Percentiles rank a stretch among this genome's conserved stretches.
Evolutionary conservation across 805 yeast species (phyloP).

Genomic region (Cyberlindnera euphorbiiphila): DNA sequence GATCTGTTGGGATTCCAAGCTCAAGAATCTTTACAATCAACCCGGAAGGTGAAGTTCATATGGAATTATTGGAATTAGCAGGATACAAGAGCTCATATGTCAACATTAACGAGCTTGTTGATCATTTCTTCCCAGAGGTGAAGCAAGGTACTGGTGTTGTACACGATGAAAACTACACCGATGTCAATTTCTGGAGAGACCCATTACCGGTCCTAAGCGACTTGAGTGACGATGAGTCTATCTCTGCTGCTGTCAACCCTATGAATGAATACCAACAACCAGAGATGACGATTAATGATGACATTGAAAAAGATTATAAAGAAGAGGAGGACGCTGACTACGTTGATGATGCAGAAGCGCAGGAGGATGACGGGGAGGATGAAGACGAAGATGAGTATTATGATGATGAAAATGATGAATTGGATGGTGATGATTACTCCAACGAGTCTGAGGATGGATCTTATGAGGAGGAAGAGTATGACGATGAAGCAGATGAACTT

Average conservation of each 20-base stretch:
- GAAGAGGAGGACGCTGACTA: conserved; percentile 23
- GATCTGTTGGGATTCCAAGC: conserved; percentile 91
- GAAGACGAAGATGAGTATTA: conserved; percentile 16
- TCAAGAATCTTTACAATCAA: conserved; percentile 94
- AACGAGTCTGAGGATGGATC: conserved; percentile 25
- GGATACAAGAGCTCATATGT: conserved; percentile 88
- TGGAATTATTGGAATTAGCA: conserved; percentile 92
- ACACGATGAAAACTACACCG: conserved; percentile 56
- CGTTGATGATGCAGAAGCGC: conserved; percentile 25
- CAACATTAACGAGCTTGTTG: conserved; percentile 88
- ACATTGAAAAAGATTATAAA: conserved; percentile 17
- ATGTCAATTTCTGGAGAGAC: conserved; percentile 89
- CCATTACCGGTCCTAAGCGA: conserved; percentile 65
- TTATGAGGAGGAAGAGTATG: conserved; percentile 28
- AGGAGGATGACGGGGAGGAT: conserved; percentile 29
- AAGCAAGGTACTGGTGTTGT: conserved; percentile 14
- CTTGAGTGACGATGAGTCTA: conserved; percentile 43
- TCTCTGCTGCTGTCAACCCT: conserved; percentile 17
- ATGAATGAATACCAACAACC: conserved; percentile 9
- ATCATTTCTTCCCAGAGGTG: conserved; percentile 94
- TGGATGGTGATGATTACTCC: conserved; percentile 22
- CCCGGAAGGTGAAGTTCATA: conserved; percentile 94
- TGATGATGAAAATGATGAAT: conserved; percentile 24
- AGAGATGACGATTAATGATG: conserved; percentile 16
- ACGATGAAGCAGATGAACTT: conserved; percentile 18